Base-by-base conservation (phyloP, 495 filamentous ascomycete genomes). In the Xylaria grammica region DNA sequence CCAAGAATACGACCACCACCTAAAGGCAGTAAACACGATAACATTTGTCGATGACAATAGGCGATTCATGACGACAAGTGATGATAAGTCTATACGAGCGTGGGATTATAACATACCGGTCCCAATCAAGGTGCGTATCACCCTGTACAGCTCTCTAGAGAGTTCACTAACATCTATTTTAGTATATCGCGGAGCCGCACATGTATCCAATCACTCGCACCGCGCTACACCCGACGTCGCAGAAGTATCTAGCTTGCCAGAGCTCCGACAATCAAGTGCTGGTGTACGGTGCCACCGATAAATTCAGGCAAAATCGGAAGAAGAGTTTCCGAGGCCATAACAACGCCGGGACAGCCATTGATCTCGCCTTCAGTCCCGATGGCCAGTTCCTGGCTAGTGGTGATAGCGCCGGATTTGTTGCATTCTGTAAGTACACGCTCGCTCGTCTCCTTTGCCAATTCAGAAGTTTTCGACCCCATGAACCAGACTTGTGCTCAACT, bases 101-200 rank as follows among this genome's bases (percentile, higher is more conserved):
- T 99, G 95, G 95, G 96, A 98, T 80, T 97, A 96, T 79, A 91
- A 91, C 65, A 98, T 99, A 72, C 94, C 94, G 5, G 93, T 97
- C 0, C 82, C 83, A 36, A 85, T 85, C 72, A 57, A 57, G 50
- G 62, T 64, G 32, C 32, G 53, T n/a, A 26, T 6, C 13, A 42
- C 4, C 22, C 44, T 49, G 2, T 27, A 26, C 1, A 50, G 15
- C 8, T 19, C 38, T 40, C 4, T 22, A 0, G 0, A 30, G 3
- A 3, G 40, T 17, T 20, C 24, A 32, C 62, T 64, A 11, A 64
- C 17, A 15, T 22, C 7, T 19, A 24, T 38, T 49, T 17, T 92
- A 90, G 69, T 90, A 93, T 79, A 91, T 92, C 70, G 93, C 94
- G 42, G 96, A 99, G 75, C 93, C 95, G 24, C 90, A 96, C 82